Base-by-base conservation (phyloP, 805 yeast genomes). In the Sugiyamaella americana region DNA sequence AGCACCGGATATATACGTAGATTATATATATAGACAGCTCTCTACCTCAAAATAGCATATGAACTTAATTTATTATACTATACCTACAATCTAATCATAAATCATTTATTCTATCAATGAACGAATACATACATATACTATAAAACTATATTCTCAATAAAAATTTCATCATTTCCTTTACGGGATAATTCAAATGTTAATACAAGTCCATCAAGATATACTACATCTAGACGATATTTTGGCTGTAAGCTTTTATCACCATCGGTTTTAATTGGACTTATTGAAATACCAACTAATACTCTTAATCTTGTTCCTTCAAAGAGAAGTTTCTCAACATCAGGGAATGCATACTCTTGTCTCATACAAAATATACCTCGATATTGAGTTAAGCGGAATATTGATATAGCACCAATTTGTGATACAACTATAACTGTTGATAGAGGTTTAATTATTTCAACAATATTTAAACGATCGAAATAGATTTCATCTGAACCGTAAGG, bases 401-500 rank as follows among this genome's bases (percentile, higher is more conserved):
- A 58, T 13, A 71, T 64, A n/a, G 63, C 57, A 0, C 79, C 79
- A 3, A 67, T 62, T 40, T 73, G 76, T 1, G 76, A 66, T 0
- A 64, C 75, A 2, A 65, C 67, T 3, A 72, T 56, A 11, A 67
- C 59, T n/a, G 73, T 69, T 4, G 66, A 63, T 3, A 75, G 46
- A 39, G 66, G 69, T 0, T 73, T 72, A 4, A 74, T 66, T 10
- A 70, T 52, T 21, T 53, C 53, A 1, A 59, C 58, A 2, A 66
- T 59, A 16, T 61, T 59, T 23, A 67, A 34, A 36, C 69, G 47
- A 41, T 65, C 61, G 13, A 51, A 54, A 8, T 51, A 43, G 2
- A 40, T 44, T 26, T 53, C 52, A 18, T 44, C 47, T 5, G 46
- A 39, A 3, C 50, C 50, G 37, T 44, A 47, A 5, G 46, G 47